phyloP scores from a whole-genome alignment of 2,329 filamentous ascomycete species.

The Colletotrichum aenigma region DNA sequence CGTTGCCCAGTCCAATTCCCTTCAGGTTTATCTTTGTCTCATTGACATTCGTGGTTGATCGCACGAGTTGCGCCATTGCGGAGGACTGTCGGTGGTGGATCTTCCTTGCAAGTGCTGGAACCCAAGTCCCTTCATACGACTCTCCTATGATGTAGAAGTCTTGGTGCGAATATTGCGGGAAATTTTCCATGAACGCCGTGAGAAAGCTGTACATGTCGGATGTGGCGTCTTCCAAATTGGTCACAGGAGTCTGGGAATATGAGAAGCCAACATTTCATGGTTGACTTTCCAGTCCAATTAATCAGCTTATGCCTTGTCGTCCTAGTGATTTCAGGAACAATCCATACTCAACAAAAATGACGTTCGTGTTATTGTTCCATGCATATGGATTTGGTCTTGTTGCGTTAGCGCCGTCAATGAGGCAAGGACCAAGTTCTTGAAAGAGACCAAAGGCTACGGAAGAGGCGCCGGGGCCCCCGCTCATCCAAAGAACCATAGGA shows the following conservation, averaged over 20 bases:
- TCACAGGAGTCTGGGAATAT: background rate
- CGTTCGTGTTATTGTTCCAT: background rate
- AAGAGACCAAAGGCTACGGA: background rate
- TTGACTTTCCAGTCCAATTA: background rate
- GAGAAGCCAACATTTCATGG: background rate
- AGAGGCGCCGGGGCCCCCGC: background rate
- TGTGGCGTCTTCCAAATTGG: background rate
- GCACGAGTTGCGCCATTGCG: background rate
- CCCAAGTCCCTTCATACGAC: background rate
- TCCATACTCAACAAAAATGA: background rate
- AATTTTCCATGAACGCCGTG: background rate
- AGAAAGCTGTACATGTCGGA: background rate
- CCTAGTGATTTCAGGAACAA: background rate
- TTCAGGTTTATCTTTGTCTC: background rate
- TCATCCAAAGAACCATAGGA: background rate
- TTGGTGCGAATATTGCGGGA: background rate
- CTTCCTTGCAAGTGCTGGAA: background rate
- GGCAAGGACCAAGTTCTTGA: background rate
- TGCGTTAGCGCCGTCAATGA: background rate
- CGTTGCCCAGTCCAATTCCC: background rate
- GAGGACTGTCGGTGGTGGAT: background rate
- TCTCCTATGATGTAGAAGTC: conserved; percentile 1
- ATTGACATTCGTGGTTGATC: background rate
- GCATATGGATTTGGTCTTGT: background rate
- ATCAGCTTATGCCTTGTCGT: background rate